A percentile compares a stretch with the other conserved stretches of the same genome.
Conservation (phyloP, 2,329 filamentous ascomycete genomes). For the Eutypa lata region DNA sequence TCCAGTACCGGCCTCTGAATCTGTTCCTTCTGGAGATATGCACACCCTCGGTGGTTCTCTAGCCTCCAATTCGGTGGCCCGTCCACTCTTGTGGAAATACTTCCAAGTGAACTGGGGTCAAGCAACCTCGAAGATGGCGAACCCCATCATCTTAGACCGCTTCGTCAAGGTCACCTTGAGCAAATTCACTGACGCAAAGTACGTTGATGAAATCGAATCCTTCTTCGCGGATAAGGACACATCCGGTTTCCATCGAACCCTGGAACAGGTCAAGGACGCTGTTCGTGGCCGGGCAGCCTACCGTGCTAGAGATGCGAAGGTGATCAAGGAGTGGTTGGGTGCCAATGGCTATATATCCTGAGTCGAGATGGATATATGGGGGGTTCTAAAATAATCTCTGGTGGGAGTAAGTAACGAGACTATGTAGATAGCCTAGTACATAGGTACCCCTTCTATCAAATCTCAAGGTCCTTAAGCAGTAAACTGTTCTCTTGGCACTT, state of each 20-base stretch:
- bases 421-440: too few species aligned
- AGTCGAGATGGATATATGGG: too few species aligned
- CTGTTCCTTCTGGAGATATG: slow-evolving; percentile 83
- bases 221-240: slow-evolving; percentile 91
- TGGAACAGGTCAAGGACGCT: slow-evolving; percentile 82
- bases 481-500: too few species aligned
- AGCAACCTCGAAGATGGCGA: slow-evolving; percentile 69
- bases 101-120: slow-evolving; percentile 79
- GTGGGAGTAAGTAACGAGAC: too few species aligned
- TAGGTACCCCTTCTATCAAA: too few species aligned
- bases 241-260: slow-evolving; percentile 77
- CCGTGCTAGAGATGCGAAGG: slow-evolving; percentile 68
- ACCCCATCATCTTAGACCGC: slow-evolving; percentile 85
- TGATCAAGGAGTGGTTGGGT: slow-evolving; percentile 75
- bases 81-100: slow-evolving; percentile 79
- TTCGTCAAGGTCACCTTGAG: slow-evolving; percentile 77
- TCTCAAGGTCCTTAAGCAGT: too few species aligned
- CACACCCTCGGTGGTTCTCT: slow-evolving; percentile 76
- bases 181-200: slow-evolving; percentile 70
- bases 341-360: slow-evolving; percentile 41
- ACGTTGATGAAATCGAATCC: slow-evolving; percentile 70
- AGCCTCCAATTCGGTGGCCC: slow-evolving; percentile 68
- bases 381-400: too few species aligned
- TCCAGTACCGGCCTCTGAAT: slow-evolving; percentile 43
- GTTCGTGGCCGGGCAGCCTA: slow-evolving; percentile 82